Base-by-base conservation (phyloP, 2,329 filamentous ascomycete species). In the Talaromyces sp. region DNA sequence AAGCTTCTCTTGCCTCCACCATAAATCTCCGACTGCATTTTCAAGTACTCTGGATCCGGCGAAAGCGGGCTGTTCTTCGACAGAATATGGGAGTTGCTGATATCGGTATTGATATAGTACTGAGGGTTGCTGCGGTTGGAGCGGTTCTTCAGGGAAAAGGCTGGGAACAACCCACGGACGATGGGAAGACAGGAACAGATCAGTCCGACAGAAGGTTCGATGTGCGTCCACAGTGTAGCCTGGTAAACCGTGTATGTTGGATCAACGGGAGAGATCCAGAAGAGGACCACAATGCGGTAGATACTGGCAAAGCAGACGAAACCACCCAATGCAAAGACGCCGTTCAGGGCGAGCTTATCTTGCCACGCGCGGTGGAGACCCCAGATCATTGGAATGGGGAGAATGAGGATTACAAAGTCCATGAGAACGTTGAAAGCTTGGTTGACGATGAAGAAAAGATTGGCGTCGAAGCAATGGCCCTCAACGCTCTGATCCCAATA, bases 261-360 rank as follows among this genome's bases (percentile, higher is more conserved):
- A 37, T 72, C 69, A 1, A 29, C 16, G 0, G 58, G 59, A 3
- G 62, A 52, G 30, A 70, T 66, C 59, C 63, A 70, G 52, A 69
- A 70, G 14, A 72, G 65, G 0, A 70, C 68, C 33, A 72, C 64
- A 43, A 73, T 66, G 32, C 70, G 66, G 54, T 71, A 69, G 45
- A 72, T 68, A 41, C 67, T 70, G 3, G 69, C 69, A 52, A 73
- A 67, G 57, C 67, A 70, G 54, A 70, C 68, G 48, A 70, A 69
- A n/a, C 45, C 49, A 16, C 67, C 68, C 4, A 70, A 53, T 0
- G 68, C 68, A 33, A 70, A 62, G 16, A 70, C 68, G 7, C 64
- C 67, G 46, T 68, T 70, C 9, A 70, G 51, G 3, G 67, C 68
- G 32, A 70, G 66, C 44, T 70, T 70, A 36, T 70, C 68, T 57